A percentile compares a stretch with the other conserved stretches of the same genome.
Evolutionary conservation across 805 yeast species (phyloP).

Genomic region (Priceomyces haplophilus): DNA sequence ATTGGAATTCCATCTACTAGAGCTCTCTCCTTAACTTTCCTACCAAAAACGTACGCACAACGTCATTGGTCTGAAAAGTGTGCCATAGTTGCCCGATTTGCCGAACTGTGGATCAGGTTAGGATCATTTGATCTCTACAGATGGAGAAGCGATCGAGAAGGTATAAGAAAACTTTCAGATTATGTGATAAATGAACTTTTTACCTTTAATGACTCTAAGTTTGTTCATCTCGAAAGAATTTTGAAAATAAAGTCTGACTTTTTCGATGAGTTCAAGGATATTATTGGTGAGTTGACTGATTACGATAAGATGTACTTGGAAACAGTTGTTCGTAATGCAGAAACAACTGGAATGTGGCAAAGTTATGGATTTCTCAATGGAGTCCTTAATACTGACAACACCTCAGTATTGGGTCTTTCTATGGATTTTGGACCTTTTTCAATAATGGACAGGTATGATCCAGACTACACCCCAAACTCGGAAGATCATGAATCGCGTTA

Average conservation of each 20-base stretch:
- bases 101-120: slow-evolving; percentile 81
- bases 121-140: slow-evolving; percentile 87
- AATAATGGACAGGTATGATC: slow-evolving; percentile 81
- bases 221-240: slow-evolving; percentile 26
- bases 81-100: slow-evolving; percentile 80
- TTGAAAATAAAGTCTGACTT: slow-evolving; percentile 18
- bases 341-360: slow-evolving; percentile 80
- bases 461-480: slow-evolving; percentile 81
- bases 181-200: slow-evolving; percentile 69
- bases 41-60: slow-evolving; percentile 77
- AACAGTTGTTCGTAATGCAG: slow-evolving; percentile 70
- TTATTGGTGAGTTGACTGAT: slow-evolving; percentile 43
- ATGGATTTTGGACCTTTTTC: slow-evolving; percentile 96
- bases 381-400: slow-evolving; percentile 90
- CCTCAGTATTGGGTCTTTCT: slow-evolving; percentile 82
- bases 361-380: slow-evolving; percentile 92
- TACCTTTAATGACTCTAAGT: slow-evolving; percentile 28
- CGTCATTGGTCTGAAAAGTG: slow-evolving; percentile 72
- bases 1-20: slow-evolving; percentile 86
- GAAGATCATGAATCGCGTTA: slow-evolving; percentile 75
- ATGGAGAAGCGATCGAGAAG: slow-evolving; percentile 64
- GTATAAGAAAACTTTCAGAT: slow-evolving; percentile 62
- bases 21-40: slow-evolving; percentile 66
- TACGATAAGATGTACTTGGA: slow-evolving; percentile 74
- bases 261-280: slow-evolving; percentile 14